Evolutionary conservation across 2,329 filamentous ascomycete species (phyloP), one percentile per base, ranked within the genome.

Genomic region (Penicillium sp.): DNA sequence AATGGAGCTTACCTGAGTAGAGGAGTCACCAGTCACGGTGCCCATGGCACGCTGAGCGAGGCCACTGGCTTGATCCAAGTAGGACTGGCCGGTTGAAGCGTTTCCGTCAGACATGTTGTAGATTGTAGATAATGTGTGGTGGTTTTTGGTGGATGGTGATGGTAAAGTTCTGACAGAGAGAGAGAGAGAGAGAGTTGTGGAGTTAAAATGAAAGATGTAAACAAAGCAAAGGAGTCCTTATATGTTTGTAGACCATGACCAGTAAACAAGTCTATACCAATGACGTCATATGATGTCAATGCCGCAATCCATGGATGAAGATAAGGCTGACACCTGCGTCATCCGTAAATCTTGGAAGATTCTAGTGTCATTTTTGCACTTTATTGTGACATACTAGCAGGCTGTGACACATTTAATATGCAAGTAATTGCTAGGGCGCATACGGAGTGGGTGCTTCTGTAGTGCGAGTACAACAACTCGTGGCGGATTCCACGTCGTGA

Each of bases 61-160:
- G 62, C 89, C 90, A 36, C 85, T 81, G 66, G 88, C 89, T 13
- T 83, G 83, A 81, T 92, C 88, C 64, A 90, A 70, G 76, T 87
- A 87, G 53, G 89, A 88, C 81, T 93, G 84, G 68, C 92, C 81
- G 60, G 92, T 94, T 59, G 90, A 95, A 63, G 88, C 71, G 77
- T 65, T 66, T 46, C 57, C 53, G 57, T 63, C 63, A 57, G 68
- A 65, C 68, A 71, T 71, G 31, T 63, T 50, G 38, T 44, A 42
- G 45, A 55, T 59, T 22, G 50, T 56, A 43, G 41, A 50, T 52
- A 36, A 24, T 53, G 8, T 5, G 8, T 27, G 24, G 24, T 36
- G 13, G 34, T 39, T 39, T 13, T 13, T 36, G 4, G 9, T 5
- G 21, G 48, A 42, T 32, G n/a, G 18, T 18, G 36, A 46, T 40